These are phyloP conservation scores for Cenchrus purpureus DNA, from an alignment of 176 grass and related monocot genomes.

Conservation along the genomic window DNA sequence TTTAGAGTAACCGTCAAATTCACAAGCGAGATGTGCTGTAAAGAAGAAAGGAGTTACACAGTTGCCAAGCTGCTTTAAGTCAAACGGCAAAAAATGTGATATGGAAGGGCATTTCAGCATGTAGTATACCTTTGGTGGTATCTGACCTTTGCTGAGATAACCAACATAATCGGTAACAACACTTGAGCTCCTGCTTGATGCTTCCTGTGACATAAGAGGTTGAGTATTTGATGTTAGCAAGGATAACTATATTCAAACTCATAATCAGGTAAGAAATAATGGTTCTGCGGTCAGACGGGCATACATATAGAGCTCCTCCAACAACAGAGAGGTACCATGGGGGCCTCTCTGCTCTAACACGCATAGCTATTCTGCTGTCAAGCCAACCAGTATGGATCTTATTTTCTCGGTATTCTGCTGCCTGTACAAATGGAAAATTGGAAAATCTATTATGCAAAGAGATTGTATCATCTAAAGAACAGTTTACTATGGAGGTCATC, in stretches of 20 bases:
- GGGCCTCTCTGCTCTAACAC: conserved; percentile 97
- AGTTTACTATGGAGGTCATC: conserved; percentile 33
- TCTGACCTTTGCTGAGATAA: conserved; percentile 98
- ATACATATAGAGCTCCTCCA: conserved; percentile 94
- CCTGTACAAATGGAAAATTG: conserved; percentile 57
- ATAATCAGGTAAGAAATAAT: conserved; percentile 34
- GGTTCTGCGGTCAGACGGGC: conserved; percentile 33
- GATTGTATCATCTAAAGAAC: conserved; percentile 19
- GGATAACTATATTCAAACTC: conserved; percentile 6
- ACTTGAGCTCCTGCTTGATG: conserved; percentile 83
- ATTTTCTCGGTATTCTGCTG: conserved; percentile 86
- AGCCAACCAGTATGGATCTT: conserved; percentile 99
- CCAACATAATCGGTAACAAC: conserved; percentile 89
- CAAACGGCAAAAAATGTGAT: conserved; percentile 23
- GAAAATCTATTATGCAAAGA: conserved; percentile 13
- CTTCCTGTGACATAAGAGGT: conserved; percentile 78
- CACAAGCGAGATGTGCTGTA: conserved; percentile 99
- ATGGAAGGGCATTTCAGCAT: conserved; percentile 43
- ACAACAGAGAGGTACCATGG: conserved; percentile 99
- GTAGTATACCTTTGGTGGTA: conserved; percentile 87
- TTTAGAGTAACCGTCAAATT: conserved; percentile 92
- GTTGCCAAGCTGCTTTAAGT: conserved; percentile 22
- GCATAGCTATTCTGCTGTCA: conserved; percentile 99
- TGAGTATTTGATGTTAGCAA: conserved; percentile 29
- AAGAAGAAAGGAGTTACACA: conserved; percentile 42